Base-by-base conservation (phyloP, 768 basidiomycete genomes). In the Suillus plorans region DNA sequence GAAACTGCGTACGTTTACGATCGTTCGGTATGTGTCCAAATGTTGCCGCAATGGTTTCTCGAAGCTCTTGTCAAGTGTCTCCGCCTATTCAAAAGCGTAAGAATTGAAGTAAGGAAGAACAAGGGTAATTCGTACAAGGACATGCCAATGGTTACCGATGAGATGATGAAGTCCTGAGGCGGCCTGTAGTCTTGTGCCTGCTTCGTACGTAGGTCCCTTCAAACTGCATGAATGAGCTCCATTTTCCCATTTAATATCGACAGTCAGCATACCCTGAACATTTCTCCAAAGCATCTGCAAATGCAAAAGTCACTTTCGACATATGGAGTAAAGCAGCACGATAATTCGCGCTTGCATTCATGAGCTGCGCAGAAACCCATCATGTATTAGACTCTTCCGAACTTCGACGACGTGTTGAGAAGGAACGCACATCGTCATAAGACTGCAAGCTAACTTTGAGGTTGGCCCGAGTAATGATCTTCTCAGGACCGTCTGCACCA, bases 71-170 rank as follows among this genome's bases (percentile, higher is more conserved):
- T 95, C 92, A 55, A 97, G 80, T 5, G 91, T 86, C 72, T 94
- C 92, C 10, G 92, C 89, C 94, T 95, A 67, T 41, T 37, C 50
- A 66, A 55, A 20, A 58, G 28, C 31, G 64, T 69, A 61, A 56
- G 61, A 31, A 61, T 59, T 37, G 22, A 60, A 59, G 31, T 59
- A 31, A 56, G 36, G 50, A 41, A 44, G 37, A 67, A 62, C 67
- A 66, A 52, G 28, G 44, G 64, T 44, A 36, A 47, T 62, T 82
- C 88, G 66, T 66, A 94, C 94, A 73, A 98, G 80, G 64, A 98
- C 87, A 75, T 95, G 93, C 85, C 92, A 95, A 69, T 96, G 93
- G 74, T 96, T 97, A 59, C 90, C 89, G 69, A 97, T 89, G 68
- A 98, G 85, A 75, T 96, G 92, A 75, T 97, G 94, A 52, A 98